Evolutionary conservation across 129 eudicot species (phyloP), one percentile per base, ranked within the genome.

Genomic region (Pseudognaphalium luteoalbum): DNA sequence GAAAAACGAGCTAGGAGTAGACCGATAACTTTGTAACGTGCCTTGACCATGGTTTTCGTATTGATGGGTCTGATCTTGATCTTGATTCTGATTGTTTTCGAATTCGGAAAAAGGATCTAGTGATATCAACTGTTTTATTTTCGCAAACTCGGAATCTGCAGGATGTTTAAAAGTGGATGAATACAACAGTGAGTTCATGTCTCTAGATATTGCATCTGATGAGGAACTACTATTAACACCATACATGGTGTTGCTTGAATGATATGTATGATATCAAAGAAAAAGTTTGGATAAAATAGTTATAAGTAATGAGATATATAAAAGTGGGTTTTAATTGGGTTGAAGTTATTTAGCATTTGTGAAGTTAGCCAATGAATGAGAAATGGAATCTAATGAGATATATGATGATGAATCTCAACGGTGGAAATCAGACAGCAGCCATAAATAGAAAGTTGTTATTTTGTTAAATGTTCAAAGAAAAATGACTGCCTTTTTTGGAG

Each of bases 1-100:
- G 11, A 85, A 85, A 35, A 84, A 83, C 0, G 97, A 85, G 68
- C 92, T 91, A 44, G 94, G 97, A 35, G 97, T 88, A 16, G 97
- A 91, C 3, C 96, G 81, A 47, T 71, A 82, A 19, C 90, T 75
- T 62, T 77, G 57, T n/a, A 89, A 68, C 15, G 78, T 28, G 67
- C 51, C 71, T 16, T 60, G 69, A 0, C 8, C 34, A 10, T 79
- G 73, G 29, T 20, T 32, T 30, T 78, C 71, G 3, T 70, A 51
- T 10, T 57, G 21, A 2, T 78, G 71, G 3, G 34, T 6, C 6
- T 71, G 65, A 71, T 72, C 32, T 17, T 71, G 41, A 70, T 44
- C 22, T 3, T 59, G 67, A 21, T 5, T 69, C 2, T 69, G 54
- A 52, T 17, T 72, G 7, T 70, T 69, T 29, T 73, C 60, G 81